phyloP scores from a whole-genome alignment of 805 yeast genomes.

The Pichia heedii region DNA sequence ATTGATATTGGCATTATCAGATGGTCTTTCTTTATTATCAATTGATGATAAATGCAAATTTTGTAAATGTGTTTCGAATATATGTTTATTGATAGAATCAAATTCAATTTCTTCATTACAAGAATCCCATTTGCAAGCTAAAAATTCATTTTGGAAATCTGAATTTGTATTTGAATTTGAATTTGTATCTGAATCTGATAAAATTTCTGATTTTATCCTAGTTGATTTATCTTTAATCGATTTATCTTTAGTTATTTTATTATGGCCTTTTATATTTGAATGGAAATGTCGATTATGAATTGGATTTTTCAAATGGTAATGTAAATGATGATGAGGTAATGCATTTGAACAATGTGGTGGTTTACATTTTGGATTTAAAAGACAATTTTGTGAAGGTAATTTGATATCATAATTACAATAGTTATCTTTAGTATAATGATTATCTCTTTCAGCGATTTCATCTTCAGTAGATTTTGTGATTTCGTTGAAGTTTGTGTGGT shows the following conservation, averaged over 20 bases:
- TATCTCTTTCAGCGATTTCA: neutral
- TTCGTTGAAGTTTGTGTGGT: neutral
- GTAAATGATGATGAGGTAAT: conserved; percentile 9
- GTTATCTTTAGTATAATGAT: no score
- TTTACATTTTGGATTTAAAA: neutral
- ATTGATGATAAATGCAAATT: conserved; percentile 7
- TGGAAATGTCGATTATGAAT: conserved; percentile 27
- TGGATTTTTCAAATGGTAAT: conserved; percentile 32
- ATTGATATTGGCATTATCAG: neutral
- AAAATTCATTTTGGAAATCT: conserved; percentile 15
- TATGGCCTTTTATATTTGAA: neutral
- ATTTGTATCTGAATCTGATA: no score
- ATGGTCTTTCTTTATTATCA: neutral
- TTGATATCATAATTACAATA: neutral
- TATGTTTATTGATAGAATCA: conserved; percentile 40
- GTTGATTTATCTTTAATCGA: neutral
- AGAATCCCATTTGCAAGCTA: conserved; percentile 58
- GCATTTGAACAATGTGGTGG: neutral
- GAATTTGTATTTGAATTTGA: no score
- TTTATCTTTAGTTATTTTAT: conserved; percentile 19
- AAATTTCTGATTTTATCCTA: neutral
- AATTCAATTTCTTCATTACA: conserved; percentile 37
- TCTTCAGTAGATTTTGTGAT: no score
- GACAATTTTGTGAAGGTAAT: neutral
- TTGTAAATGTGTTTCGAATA: conserved; percentile 39